Conservation (phyloP, 768 basidiomycete species). For the Russula sp. region DNA sequence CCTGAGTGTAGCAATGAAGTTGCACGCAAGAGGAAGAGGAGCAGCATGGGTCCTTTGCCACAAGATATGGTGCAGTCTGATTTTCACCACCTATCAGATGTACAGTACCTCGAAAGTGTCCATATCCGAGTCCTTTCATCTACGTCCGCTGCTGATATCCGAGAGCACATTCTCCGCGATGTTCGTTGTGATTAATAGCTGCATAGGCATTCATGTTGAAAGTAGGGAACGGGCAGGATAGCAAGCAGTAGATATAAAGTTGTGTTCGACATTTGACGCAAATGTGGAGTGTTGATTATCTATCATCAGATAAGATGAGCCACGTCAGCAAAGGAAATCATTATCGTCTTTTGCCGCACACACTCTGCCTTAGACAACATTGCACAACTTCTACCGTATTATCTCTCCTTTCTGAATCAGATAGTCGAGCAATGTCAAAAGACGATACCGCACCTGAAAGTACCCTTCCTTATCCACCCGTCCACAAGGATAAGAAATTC, state of each 20-base stretch:
- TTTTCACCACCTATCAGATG: not conserved
- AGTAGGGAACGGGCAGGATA: not conserved
- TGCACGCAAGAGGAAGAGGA: not conserved
- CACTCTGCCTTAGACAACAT: not conserved
- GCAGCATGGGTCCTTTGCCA: not conserved
- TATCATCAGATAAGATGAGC: conserved; percentile 5
- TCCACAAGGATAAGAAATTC: conserved; percentile 77
- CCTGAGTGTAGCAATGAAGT: not conserved
- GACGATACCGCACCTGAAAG: conserved; percentile 48
- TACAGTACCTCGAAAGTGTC: not conserved
- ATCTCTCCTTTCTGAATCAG: not conserved
- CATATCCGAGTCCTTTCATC: not conserved
- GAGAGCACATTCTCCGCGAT: not conserved
- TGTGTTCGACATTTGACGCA: too few species aligned
- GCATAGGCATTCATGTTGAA: not conserved
- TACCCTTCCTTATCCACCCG: conserved; percentile 75
- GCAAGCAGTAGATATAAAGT: not conserved
- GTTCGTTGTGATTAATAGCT: not conserved
- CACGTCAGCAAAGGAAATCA: not conserved
- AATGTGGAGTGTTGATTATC: not conserved
- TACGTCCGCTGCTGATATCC: not conserved
- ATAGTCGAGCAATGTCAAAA: conserved; percentile 12
- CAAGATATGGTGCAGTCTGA: not conserved
- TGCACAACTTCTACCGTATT: not conserved
- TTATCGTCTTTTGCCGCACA: not conserved